A percentile compares a stretch with the other conserved stretches of the same genome.
Conservation (phyloP, 805 yeast species). For the Yarrowia alimentaria region DNA sequence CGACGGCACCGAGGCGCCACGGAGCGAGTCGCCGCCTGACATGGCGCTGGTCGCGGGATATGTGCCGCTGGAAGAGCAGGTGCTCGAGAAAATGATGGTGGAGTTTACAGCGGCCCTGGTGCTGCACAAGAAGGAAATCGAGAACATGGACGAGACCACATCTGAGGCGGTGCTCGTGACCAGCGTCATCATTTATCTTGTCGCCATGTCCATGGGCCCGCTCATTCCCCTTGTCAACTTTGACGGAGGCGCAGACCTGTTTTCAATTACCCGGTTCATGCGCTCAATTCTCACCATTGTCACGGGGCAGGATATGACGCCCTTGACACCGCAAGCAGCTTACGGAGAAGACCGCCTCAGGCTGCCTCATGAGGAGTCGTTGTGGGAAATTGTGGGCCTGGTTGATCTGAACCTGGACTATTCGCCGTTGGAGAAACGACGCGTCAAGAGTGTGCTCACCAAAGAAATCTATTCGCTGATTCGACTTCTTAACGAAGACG, state of each 20-base stretch:
- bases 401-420: conserved; percentile 4
- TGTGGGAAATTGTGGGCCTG: conserved; percentile 15
- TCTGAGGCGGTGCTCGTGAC: neutral
- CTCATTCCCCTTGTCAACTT: conserved; percentile 4
- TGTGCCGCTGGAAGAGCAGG: conserved; percentile 3
- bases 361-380: conserved; percentile 6
- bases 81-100: neutral
- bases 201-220: conserved; percentile 15
- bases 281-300: neutral
- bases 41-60: conserved; percentile 3
- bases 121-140: neutral
- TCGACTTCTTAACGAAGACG: conserved; percentile 3
- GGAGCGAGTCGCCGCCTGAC: neutral
- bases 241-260: conserved; percentile 11
- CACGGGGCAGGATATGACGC: neutral
- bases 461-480: conserved; percentile 9
- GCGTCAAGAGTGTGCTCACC: conserved; percentile 3
- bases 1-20: neutral
- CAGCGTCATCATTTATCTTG: neutral
- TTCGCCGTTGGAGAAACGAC: neutral
- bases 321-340: conserved; percentile 3
- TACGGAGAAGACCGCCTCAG: neutral
- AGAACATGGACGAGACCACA: neutral
- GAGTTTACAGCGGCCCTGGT: conserved; percentile 2
- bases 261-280: neutral